These are phyloP conservation scores for Papiliotrema laurentii DNA, from an alignment of 1,284 basidiomycete genomes.

Conservation along the genomic window DNA sequence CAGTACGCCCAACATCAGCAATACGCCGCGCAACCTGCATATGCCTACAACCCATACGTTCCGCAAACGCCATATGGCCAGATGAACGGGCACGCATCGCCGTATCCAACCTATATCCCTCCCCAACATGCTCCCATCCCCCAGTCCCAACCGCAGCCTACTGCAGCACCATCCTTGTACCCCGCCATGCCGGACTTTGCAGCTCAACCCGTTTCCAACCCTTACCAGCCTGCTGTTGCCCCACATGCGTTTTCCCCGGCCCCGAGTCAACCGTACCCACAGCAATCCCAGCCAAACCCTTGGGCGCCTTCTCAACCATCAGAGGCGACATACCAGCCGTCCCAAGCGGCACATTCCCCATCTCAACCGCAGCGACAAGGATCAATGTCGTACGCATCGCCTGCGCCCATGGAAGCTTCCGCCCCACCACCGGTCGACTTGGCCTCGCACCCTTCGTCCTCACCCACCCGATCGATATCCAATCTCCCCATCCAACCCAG, in stretches of 20 bases:
- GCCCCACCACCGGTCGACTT: conserved; percentile 25
- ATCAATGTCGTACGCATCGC: conserved; percentile 17
- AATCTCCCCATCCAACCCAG: conserved; percentile 25
- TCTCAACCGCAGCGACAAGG: conserved; percentile 15
- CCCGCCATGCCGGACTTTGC: conserved; percentile 20
- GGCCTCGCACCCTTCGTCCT: conserved; percentile 24
- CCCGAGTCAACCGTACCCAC: conserved; percentile 16
- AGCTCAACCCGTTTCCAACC: conserved; percentile 13
- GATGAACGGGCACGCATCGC: conserved; percentile 6
- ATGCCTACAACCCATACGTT: conserved; percentile 7
- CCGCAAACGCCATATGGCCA: conserved; percentile 1
- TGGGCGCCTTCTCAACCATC: conserved; percentile 5
- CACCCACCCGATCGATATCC: conserved; percentile 27
- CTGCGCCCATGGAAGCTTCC: conserved; percentile 14
- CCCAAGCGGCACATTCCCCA: conserved; percentile 10
- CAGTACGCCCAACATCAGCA: conserved; percentile 14
- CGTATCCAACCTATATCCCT: conserved; percentile 9
- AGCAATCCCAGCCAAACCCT: conserved; percentile 31
- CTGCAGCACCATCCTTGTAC: conserved; percentile 18
- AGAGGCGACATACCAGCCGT: background rate
- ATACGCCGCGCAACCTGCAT: conserved; percentile 11
- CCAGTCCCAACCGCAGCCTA: conserved; percentile 2
- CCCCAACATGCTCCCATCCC: conserved; percentile 1
- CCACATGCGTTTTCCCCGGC: conserved; percentile 17
- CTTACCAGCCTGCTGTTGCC: conserved; percentile 8